Conservation (phyloP, 148 eudicot species). For the Tetragonia tetragonoides region DNA sequence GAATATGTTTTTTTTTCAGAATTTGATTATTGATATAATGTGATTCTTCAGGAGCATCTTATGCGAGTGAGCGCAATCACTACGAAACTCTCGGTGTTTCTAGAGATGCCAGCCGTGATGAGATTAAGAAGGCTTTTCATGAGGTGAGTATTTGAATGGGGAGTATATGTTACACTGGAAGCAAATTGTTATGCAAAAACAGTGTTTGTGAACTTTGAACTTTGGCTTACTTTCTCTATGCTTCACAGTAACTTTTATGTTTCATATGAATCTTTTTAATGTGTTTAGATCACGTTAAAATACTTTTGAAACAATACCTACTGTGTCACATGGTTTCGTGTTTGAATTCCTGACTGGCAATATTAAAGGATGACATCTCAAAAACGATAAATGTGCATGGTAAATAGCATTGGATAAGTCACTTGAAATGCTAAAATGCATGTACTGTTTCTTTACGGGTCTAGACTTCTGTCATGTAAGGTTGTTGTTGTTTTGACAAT, state of each 20-base stretch:
- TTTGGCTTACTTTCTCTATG: neutral
- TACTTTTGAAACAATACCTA: neutral
- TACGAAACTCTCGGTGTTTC: slow-evolving; percentile 79
- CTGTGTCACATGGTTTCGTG: neutral
- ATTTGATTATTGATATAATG: neutral
- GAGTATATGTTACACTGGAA: neutral
- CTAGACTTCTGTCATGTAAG: neutral
- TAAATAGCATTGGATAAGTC: neutral
- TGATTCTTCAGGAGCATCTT: slow-evolving; percentile 44
- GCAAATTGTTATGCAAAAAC: neutral
- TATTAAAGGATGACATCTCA: neutral
- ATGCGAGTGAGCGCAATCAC: slow-evolving; percentile 44
- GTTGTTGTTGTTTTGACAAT: neutral
- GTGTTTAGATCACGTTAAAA: neutral
- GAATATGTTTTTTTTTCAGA: neutral
- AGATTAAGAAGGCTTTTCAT: slow-evolving; percentile 86
- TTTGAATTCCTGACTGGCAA: neutral
- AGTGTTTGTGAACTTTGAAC: neutral
- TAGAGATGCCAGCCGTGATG: slow-evolving; percentile 59
- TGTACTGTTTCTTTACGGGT: neutral
- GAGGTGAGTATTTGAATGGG: slow-evolving; percentile 37
- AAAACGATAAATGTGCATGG: neutral
- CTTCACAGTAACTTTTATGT: neutral
- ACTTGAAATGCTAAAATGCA: too few species aligned
- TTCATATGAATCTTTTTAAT: neutral